Conservation (phyloP, 2,329 filamentous ascomycete genomes). For the Cladosporium sp. region DNA sequence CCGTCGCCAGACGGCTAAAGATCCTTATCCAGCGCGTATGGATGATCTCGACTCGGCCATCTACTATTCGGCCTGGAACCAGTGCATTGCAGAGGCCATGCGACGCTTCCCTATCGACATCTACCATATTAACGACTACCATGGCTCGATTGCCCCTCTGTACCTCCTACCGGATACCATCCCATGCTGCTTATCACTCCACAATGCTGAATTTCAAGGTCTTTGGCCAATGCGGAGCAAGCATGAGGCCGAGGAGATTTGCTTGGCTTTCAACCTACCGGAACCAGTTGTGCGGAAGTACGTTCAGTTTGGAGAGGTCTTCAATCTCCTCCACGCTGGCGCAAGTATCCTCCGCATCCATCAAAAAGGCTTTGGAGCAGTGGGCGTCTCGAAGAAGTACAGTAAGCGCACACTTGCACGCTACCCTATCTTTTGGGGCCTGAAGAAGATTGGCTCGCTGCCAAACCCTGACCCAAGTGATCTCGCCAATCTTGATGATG, state of each 20-base stretch:
- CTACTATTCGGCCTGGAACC: conserved; percentile 70
- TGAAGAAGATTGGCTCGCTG: conserved; percentile 62
- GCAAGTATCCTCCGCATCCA: conserved; percentile 67
- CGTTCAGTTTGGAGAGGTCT: conserved; percentile 68
- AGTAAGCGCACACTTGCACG: conserved; percentile 66
- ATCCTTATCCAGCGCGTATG: conserved; percentile 68
- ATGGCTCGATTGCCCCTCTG: conserved; percentile 62
- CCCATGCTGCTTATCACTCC: conserved; percentile 63
- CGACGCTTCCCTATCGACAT: conserved; percentile 63
- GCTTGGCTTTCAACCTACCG: conserved; percentile 64
- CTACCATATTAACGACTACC: conserved; percentile 68
- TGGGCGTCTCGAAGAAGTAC: conserved; percentile 68
- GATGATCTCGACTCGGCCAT: conserved; percentile 68
- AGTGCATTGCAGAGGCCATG: conserved; percentile 65
- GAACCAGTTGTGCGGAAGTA: conserved; percentile 59
- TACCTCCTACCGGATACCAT: conserved; percentile 64
- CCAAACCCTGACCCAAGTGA: conserved; percentile 67
- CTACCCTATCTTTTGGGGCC: conserved; percentile 69
- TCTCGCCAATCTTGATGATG: conserved; percentile 60
- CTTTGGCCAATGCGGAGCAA: conserved; percentile 66
- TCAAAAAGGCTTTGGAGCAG: conserved; percentile 67
- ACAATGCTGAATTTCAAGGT: conserved; percentile 70
- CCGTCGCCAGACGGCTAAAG: conserved; percentile 60
- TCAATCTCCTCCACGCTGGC: conserved; percentile 66
- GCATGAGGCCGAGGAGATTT: conserved; percentile 63